Percentiles rank a stretch among this genome's conserved stretches.
These are phyloP conservation scores for Lichtheimia hyalospora DNA, from an alignment of 371 early-diverging fungal genomes.

Conservation along the genomic window DNA sequence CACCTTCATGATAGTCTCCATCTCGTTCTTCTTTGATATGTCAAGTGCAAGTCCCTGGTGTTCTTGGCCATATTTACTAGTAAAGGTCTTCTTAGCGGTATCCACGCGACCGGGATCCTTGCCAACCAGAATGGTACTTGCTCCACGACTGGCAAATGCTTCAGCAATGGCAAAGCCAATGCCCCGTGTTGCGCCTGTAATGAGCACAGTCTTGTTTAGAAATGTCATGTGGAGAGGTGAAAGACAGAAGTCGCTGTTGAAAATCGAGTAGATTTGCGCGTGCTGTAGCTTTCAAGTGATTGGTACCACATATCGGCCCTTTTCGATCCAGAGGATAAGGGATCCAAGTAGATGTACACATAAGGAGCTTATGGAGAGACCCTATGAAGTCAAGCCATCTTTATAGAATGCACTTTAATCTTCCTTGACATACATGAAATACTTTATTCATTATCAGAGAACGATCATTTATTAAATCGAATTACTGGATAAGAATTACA, in stretches of 20 bases:
- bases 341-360: no score
- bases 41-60: constrained; percentile 52
- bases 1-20: constrained; percentile 50
- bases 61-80: constrained; percentile 11
- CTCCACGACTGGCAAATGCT: constrained; percentile 61
- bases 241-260: background rate
- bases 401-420: no score
- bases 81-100: constrained; percentile 28
- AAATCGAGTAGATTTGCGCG: no score
- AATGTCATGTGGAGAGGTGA: constrained; percentile 25
- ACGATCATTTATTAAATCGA: no score
- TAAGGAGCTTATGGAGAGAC: no score
- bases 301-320: no score
- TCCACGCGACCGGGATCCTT: constrained; percentile 48
- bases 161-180: constrained; percentile 68
- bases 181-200: constrained; percentile 80
- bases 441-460: no score
- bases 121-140: constrained; percentile 57
- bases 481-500: no score
- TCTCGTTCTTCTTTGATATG: constrained; percentile 38
- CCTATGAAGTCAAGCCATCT: no score
- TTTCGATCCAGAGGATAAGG: no score
- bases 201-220: constrained; percentile 48
- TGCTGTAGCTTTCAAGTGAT: no score
- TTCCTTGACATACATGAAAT: no score